A percentile compares a stretch with the other conserved stretches of the same genome.
These are phyloP conservation scores for Neurospora sp. DNA, from an alignment of 495 filamentous ascomycete species.

Conservation along the genomic window DNA sequence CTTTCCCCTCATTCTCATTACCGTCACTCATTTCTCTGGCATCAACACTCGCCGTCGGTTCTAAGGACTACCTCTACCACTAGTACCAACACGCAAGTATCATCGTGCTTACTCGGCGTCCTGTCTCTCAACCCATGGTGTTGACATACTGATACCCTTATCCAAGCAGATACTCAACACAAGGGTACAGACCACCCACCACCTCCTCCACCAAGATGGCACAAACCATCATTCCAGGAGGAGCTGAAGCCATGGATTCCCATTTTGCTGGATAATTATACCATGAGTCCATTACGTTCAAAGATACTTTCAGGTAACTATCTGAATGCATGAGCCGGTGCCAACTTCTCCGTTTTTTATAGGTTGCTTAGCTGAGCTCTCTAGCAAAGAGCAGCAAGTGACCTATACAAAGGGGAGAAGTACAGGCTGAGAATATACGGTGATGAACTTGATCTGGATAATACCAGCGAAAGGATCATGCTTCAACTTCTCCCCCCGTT, in stretches of 20 bases:
- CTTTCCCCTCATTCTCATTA: neutral
- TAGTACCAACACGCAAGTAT: neutral
- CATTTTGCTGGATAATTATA: neutral
- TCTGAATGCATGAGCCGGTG: conserved; percentile 35
- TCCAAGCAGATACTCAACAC: neutral
- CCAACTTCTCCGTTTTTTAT: conserved; percentile 8
- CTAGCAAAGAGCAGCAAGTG: neutral
- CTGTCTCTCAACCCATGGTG: neutral
- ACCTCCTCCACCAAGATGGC: neutral
- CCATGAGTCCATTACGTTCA: neutral
- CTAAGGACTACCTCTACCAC: neutral
- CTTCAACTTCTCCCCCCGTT: conserved; percentile 37
- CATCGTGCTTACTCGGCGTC: neutral
- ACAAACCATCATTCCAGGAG: neutral
- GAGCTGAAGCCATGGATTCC: neutral
- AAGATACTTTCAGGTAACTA: conserved; percentile 26
- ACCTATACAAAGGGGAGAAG: conserved; percentile 2
- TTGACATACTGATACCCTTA: neutral
- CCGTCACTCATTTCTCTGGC: neutral
- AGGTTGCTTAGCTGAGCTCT: neutral
- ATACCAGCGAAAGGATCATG: conserved; percentile 99
- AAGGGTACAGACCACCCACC: neutral
- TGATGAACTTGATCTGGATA: conserved; percentile 96
- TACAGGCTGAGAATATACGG: conserved; percentile 90
- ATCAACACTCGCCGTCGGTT: neutral